A percentile compares a stretch with the other conserved stretches of the same genome.
Evolutionary conservation across 2,329 filamentous ascomycete species (phyloP).

Genomic region (Ascochyta lentis): DNA sequence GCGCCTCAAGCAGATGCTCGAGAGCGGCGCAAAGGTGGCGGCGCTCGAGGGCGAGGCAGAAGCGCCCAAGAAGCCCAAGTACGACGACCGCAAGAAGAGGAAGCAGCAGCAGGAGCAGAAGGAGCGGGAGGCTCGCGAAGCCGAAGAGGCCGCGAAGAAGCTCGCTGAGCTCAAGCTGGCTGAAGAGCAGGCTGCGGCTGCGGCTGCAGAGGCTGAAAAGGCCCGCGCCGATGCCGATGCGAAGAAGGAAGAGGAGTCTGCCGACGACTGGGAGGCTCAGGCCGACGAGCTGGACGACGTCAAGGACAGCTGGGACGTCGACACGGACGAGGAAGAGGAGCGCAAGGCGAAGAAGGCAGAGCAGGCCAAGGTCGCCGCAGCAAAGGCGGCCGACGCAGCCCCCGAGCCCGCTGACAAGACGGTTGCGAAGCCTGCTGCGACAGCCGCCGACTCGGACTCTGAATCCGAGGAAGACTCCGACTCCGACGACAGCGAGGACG

Average conservation of each 20-base stretch:
- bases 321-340: conserved; percentile 73
- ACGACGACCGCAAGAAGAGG: conserved; percentile 80
- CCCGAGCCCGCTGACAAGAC: conserved; percentile 12
- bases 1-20: conserved; percentile 85
- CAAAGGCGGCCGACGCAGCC: conserved; percentile 27
- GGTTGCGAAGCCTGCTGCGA: conserved; percentile 15
- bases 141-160: conserved; percentile 64
- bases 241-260: conserved; percentile 69
- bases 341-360: conserved; percentile 43
- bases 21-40: conserved; percentile 68
- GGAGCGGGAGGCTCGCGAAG: conserved; percentile 53
- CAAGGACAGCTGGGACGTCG: conserved; percentile 95
- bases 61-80: conserved; percentile 80
- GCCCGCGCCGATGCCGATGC: conserved; percentile 62
- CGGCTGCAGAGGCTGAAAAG: conserved; percentile 76
- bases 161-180: conserved; percentile 59
- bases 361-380: conserved; percentile 33
- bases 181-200: conserved; percentile 75
- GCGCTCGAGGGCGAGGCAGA: conserved; percentile 67
- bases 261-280: conserved; percentile 86
- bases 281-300: conserved; percentile 76
- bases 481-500: conserved; percentile 68
- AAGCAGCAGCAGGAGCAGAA: conserved; percentile 66
- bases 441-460: conserved; percentile 37
- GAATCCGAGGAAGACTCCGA: conserved; percentile 56